phyloP scores from a whole-genome alignment of 2,329 filamentous ascomycete genomes.

The Ophiostoma perfectum region DNA sequence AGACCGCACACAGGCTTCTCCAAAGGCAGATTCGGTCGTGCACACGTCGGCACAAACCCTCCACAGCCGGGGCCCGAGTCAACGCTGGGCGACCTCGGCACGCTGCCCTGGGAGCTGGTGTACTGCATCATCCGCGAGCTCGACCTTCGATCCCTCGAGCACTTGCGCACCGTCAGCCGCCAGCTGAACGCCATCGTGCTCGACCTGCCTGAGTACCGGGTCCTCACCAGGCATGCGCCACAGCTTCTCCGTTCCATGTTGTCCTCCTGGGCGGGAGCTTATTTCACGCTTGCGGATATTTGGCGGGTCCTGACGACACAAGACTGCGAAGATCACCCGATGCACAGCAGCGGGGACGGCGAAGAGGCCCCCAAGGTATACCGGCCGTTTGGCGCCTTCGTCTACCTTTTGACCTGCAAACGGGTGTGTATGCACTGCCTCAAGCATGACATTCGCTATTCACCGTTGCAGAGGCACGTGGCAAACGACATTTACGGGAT shows the following conservation, averaged over 20 bases:
- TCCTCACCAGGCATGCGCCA: not conserved
- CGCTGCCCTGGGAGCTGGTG: not conserved
- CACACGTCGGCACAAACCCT: not conserved
- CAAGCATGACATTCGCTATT: not conserved
- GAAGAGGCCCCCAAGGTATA: not conserved
- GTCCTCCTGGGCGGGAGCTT: not conserved
- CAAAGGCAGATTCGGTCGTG: not conserved
- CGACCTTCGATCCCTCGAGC: not conserved
- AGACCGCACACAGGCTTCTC: conserved; percentile 1
- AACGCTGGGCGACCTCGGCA: not conserved
- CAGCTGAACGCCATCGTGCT: not conserved
- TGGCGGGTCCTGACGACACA: not conserved
- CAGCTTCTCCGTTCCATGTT: not conserved
- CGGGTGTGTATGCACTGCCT: not conserved
- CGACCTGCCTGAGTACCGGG: not conserved
- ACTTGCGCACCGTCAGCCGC: not conserved
- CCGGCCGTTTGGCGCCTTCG: not conserved
- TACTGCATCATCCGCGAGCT: not conserved
- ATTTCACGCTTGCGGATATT: not conserved
- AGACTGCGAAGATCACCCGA: not conserved
- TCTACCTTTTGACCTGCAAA: not conserved
- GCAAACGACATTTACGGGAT: not conserved
- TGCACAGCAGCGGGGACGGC: not conserved
- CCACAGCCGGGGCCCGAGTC: not conserved
- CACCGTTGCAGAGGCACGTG: not conserved